Evolutionary conservation across 192 early-diverging fungal genomes (phyloP), one percentile per base, ranked within the genome.

Genomic region (Ambispora gerdemannii): DNA sequence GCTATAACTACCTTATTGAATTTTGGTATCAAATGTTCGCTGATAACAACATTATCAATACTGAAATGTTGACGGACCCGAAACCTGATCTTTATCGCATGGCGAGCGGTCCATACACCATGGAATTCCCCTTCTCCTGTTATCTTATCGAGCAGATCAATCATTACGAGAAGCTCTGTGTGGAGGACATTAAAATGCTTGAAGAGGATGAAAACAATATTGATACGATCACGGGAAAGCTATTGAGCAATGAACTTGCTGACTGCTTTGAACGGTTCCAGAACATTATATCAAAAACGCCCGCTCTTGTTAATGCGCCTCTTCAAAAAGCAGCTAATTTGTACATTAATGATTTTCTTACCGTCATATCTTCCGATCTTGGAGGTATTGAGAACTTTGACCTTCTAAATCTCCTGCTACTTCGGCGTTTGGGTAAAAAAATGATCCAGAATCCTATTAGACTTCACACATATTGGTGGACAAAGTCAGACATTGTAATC

Each of bases 291-390:
- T 25, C 25, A 13, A 27, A 17, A 30, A 19, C 67, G 13, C 25
- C 38, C 4, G 13, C 49, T n/a, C 7, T 67, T 24, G 22, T 15
- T n/a, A 19, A 25, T 22, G 25, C 52, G 1, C 62, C 50, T 3
- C 17, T 72, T 35, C 30, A 51, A n/a, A 1, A 15, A 2, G 13
- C 28, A 19, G 6, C 60, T 25, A 51, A 72, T 10, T 53, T 72
- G 53, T 72, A 67, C 36, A 67, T 72, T 6, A 34, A 52, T 20
- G 71, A 72, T 49, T 72, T 63, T 51, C 4, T 72, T 11, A 30
- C 33, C 0, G 17, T 55, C 20, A 66, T 72, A 33, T 24, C 36
- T 32, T 15, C 34, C 17, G 33, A 27, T 3, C 3, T 32, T 31
- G 49, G 47, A 3, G 17, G 27, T 13, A 35, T 15, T 27, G 43